Conservation (phyloP, 2,329 filamentous ascomycete species). For the Gremmenia infestans region DNA sequence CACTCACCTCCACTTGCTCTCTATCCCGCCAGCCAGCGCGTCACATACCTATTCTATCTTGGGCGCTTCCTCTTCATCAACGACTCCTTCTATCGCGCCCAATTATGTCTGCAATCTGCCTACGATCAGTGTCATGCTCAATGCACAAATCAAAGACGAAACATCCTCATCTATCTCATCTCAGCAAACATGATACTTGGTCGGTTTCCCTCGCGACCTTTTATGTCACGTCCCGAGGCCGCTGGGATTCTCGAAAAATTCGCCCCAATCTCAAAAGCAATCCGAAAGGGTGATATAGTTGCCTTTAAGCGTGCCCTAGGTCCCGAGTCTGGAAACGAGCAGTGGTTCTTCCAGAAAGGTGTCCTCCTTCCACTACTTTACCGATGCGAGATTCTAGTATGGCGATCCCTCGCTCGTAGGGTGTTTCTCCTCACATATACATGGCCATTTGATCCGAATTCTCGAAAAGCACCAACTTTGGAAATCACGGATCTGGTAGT, state of each 20-base stretch:
- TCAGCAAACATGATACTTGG: slow-evolving; percentile 79
- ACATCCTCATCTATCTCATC: slow-evolving; percentile 80
- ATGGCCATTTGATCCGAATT: slow-evolving; percentile 53
- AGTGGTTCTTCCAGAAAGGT: slow-evolving; percentile 72
- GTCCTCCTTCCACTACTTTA: slow-evolving; percentile 72
- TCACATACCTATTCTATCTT: slow-evolving; percentile 92
- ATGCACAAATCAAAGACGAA: slow-evolving; percentile 67
- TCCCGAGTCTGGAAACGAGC: slow-evolving; percentile 45
- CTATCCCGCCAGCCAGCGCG: slow-evolving; percentile 80
- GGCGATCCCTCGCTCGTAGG: slow-evolving; percentile 74
- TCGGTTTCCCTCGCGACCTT: slow-evolving; percentile 64
- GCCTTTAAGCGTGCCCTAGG: slow-evolving; percentile 67
- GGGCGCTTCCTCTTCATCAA: slow-evolving; percentile 86
- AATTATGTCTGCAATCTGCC: slow-evolving; percentile 69
- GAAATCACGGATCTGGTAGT: slow-evolving; percentile 64
- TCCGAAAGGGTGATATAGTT: slow-evolving; percentile 69
- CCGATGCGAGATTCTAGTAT: slow-evolving; percentile 74
- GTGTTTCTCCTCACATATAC: slow-evolving; percentile 75
- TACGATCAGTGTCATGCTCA: slow-evolving; percentile 74
- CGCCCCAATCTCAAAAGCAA: slow-evolving; percentile 64
- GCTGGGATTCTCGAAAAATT: slow-evolving; percentile 61
- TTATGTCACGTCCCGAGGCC: slow-evolving; percentile 69
- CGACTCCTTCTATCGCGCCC: slow-evolving; percentile 74
- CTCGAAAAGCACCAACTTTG: slow-evolving; percentile 66
- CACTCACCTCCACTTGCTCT: slow-evolving; percentile 75